These are phyloP conservation scores for Scedosporium aurantiacum DNA, from an alignment of 2,329 filamentous ascomycete species.

Conservation along the genomic window DNA sequence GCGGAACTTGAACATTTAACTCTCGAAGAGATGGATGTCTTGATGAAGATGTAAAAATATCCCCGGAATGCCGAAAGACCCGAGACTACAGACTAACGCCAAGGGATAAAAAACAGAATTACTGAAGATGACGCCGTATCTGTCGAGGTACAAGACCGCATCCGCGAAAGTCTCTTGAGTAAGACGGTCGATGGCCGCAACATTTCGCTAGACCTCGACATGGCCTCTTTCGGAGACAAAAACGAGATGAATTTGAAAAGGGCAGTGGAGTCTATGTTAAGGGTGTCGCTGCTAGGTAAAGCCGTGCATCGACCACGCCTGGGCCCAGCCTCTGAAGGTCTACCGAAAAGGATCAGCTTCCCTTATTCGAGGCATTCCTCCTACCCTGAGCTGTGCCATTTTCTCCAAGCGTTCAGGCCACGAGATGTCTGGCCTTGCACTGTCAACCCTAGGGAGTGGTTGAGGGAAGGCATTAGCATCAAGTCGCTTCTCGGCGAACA, in stretches of 20 bases:
- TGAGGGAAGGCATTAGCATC: slow-evolving; percentile 49
- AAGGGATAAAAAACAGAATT: slow-evolving; percentile 7
- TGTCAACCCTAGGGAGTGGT: slow-evolving; percentile 53
- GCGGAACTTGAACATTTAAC: slow-evolving; percentile 53
- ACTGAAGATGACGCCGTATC: slow-evolving; percentile 11
- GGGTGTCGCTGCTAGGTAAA: slow-evolving; percentile 11
- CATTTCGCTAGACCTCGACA: slow-evolving; percentile 21
- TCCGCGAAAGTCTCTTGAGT: slow-evolving; percentile 7
- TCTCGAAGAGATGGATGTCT: slow-evolving; percentile 38
- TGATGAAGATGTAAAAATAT: slow-evolving; percentile 27
- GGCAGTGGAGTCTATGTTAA: slow-evolving; percentile 15
- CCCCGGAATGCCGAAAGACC: neutral
- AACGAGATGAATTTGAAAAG: slow-evolving; percentile 16
- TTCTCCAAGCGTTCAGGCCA: slow-evolving; percentile 59
- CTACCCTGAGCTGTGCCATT: slow-evolving; percentile 62
- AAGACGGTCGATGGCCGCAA: slow-evolving; percentile 18
- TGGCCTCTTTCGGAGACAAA: slow-evolving; percentile 16
- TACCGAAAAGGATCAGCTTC: slow-evolving; percentile 46
- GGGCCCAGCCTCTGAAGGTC: neutral
- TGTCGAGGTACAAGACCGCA: slow-evolving; percentile 10
- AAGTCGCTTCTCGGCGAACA: slow-evolving; percentile 57
- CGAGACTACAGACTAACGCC: neutral
- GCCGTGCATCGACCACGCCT: slow-evolving; percentile 4
- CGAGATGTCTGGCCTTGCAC: slow-evolving; percentile 78
- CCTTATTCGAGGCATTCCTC: slow-evolving; percentile 88